Conservation (phyloP, 441 rosid species). For the Viola pubescens region DNA sequence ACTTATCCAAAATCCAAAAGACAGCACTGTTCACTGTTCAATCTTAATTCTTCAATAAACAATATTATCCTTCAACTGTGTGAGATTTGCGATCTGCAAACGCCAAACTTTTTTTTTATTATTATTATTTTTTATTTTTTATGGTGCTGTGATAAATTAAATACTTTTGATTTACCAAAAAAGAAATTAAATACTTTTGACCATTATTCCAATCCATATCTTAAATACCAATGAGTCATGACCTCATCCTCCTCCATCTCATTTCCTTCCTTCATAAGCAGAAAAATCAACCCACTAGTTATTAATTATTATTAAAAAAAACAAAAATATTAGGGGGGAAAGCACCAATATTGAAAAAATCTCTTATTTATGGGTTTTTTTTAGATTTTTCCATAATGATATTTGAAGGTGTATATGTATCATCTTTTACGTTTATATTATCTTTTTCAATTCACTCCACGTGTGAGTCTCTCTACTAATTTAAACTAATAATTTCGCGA, state of each 20-base stretch:
- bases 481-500: too few species aligned
- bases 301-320: neutral
- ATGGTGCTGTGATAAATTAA: too few species aligned
- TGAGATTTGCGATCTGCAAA: neutral
- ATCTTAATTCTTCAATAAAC: conserved; percentile 11
- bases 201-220: neutral
- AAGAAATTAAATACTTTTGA: too few species aligned
- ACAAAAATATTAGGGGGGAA: too few species aligned
- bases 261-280: neutral
- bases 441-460: too few species aligned
- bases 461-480: too few species aligned
- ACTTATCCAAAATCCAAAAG: neutral
- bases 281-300: neutral
- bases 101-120: neutral
- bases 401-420: neutral
- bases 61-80: conserved; percentile 27
- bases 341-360: neutral
- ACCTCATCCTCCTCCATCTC: neutral
- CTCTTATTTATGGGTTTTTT: neutral
- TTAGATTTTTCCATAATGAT: neutral
- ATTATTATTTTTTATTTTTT: neutral
- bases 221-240: neutral
- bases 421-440: too few species aligned
- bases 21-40: neutral
- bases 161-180: too few species aligned